Base-by-base conservation (phyloP, 345 rosid genomes). In the Dipteronia sinensis region DNA sequence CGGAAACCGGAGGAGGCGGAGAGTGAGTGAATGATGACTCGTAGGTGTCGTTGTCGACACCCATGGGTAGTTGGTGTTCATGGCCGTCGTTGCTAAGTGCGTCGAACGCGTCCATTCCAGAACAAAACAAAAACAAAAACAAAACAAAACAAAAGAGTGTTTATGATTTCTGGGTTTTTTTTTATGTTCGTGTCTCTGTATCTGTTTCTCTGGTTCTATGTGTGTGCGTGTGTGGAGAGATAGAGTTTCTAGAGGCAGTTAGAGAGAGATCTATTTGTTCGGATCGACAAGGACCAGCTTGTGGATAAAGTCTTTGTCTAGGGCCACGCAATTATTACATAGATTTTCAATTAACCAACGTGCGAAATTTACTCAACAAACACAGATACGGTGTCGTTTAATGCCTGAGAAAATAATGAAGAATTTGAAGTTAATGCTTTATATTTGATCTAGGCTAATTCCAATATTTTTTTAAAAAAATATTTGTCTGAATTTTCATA, bases 21-120 rank as follows among this genome's bases (percentile, higher is more conserved):
- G 82, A 78, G 44, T 77, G 77, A 40, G 72, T 72, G 22, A 76
- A 73, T 13, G 80, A 69, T 22, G 87, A 79, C 2, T 80, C 86
- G 80, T 77, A 78, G 17, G 84, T 61, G 17, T 86, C 88, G 22
- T 77, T 76, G 34, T 82, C 56, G 78, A 69, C 27, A 3, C n/a
- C 72, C 42, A 55, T n/a, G 12, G 73, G 22, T 17, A 38, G 5
- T 13, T 49, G 8, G 10, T 65, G 62, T 8, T 66, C 40, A 7
- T 56, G 65, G 4, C 75, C 86, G 23, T 83, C 40, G 53, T 63
- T 51, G 86, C 71, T 77, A 72, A 22, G 61, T 53, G 62, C 65
- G 84, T 77, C 73, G 23, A 72, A 78, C 22, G 77, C 58, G 16
- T 72, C 76, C 81, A 78, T 72, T 15, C 19, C 22, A 7, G 1